Percentiles rank a stretch among this genome's conserved stretches.
Conservation (phyloP, 495 filamentous ascomycete genomes). For the Letharia columbiana region DNA sequence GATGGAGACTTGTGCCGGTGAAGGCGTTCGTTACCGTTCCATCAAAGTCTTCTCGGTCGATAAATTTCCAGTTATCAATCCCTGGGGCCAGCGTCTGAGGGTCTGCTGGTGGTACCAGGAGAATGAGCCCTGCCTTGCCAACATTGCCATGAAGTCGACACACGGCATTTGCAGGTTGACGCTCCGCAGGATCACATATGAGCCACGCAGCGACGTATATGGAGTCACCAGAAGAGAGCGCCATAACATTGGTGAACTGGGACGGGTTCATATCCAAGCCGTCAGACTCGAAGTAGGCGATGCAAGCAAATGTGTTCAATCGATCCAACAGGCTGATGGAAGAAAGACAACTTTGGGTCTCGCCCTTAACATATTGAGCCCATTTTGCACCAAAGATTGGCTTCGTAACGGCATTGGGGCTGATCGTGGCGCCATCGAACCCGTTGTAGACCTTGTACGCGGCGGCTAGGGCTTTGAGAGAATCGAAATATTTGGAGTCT, state of each 20-base stretch:
- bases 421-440: not conserved
- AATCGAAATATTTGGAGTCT: not conserved
- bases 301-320: constrained; percentile 15
- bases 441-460: not conserved
- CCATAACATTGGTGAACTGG: constrained; percentile 21
- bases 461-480: not conserved
- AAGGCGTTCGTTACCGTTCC: constrained; percentile 29
- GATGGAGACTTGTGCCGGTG: constrained; percentile 31
- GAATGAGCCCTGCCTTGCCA: constrained; percentile 29
- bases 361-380: not conserved
- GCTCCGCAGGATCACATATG: constrained; percentile 27
- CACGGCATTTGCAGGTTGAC: not conserved
- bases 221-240: constrained; percentile 30
- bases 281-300: constrained; percentile 15
- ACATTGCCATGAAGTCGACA: constrained; percentile 30
- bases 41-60: constrained; percentile 30
- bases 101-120: constrained; percentile 28
- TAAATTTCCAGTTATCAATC: constrained; percentile 22
- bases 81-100: constrained; percentile 18
- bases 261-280: constrained; percentile 8
- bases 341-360: not conserved
- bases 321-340: not conserved
- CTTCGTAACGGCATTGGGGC: not conserved
- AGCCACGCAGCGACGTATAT: constrained; percentile 28
- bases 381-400: not conserved